Evolutionary conservation across 1,284 basidiomycete species (phyloP).

Genomic region (Fomitopsis palustris): DNA sequence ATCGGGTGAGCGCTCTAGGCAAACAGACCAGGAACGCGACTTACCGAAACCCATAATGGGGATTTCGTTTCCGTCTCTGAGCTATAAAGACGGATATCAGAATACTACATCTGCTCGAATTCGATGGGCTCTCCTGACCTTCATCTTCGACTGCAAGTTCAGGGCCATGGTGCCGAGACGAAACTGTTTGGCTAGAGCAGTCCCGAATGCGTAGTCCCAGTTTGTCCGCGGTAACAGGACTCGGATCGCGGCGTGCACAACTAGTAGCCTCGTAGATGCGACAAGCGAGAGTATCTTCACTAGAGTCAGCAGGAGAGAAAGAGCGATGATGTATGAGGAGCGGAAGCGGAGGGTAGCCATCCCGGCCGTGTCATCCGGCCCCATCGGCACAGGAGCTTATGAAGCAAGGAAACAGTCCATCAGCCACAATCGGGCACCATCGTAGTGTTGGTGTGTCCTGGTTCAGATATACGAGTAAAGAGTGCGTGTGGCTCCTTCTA

Average conservation of each 20-base stretch:
- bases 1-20: neutral
- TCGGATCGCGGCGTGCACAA: neutral
- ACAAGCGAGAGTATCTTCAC: neutral
- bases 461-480: too few relatives aligned
- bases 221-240: too few relatives aligned
- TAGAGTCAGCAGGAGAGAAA: neutral
- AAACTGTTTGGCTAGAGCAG: too few relatives aligned
- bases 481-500: too few relatives aligned
- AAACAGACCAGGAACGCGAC: constrained; percentile 1
- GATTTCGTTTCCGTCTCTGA: constrained; percentile 60
- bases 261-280: neutral
- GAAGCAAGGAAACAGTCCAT: too few relatives aligned
- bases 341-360: neutral
- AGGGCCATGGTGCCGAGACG: neutral
- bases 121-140: constrained; percentile 9
- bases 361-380: neutral
- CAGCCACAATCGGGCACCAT: too few relatives aligned
- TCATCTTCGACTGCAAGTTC: constrained; percentile 9
- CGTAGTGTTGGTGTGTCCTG: too few relatives aligned
- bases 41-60: constrained; percentile 65
- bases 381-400: neutral
- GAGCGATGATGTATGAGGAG: neutral
- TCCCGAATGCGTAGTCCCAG: too few relatives aligned
- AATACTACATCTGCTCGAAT: too few relatives aligned
- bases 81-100: too few relatives aligned